phyloP scores from a whole-genome alignment of 495 filamentous ascomycete species.

The Stereocaulon alpinum region DNA sequence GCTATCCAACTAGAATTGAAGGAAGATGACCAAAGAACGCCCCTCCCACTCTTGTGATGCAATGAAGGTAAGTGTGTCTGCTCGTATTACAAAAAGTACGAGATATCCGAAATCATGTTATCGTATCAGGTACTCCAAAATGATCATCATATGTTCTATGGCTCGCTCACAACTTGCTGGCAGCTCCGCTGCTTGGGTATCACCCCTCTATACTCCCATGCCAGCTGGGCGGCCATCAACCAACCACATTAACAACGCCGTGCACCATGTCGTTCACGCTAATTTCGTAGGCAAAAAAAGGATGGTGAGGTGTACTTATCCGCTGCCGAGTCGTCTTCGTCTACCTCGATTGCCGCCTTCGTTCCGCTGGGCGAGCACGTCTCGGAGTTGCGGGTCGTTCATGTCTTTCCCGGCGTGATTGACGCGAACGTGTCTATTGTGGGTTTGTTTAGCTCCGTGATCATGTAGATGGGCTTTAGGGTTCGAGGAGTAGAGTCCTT shows the following conservation, averaged over 20 bases:
- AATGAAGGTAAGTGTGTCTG: too few species aligned
- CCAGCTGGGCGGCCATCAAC: background rate
- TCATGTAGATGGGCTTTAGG: background rate
- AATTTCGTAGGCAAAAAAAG: background rate
- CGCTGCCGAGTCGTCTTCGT: slow-evolving; percentile 46
- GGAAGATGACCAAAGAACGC: too few species aligned
- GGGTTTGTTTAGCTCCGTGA: background rate
- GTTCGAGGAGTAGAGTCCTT: slow-evolving; percentile 20
- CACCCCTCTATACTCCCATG: slow-evolving; percentile 6
- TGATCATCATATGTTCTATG: slow-evolving; percentile 5
- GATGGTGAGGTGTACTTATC: slow-evolving; percentile 5
- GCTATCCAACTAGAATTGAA: too few species aligned
- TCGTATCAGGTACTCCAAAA: background rate
- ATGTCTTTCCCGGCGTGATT: slow-evolving; percentile 82
- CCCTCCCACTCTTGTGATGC: too few species aligned
- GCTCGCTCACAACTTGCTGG: background rate
- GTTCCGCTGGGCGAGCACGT: slow-evolving; percentile 71
- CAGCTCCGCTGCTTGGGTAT: background rate
- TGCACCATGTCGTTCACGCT: slow-evolving; percentile 3
- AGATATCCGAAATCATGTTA: too few species aligned
- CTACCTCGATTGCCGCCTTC: slow-evolving; percentile 78
- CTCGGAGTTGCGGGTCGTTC: slow-evolving; percentile 67
- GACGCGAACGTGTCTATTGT: slow-evolving; percentile 67
- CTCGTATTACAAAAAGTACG: too few species aligned
- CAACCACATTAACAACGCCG: background rate